Conservation (phyloP, 192 early-diverging fungal genomes). For the Coemansia sp. region DNA sequence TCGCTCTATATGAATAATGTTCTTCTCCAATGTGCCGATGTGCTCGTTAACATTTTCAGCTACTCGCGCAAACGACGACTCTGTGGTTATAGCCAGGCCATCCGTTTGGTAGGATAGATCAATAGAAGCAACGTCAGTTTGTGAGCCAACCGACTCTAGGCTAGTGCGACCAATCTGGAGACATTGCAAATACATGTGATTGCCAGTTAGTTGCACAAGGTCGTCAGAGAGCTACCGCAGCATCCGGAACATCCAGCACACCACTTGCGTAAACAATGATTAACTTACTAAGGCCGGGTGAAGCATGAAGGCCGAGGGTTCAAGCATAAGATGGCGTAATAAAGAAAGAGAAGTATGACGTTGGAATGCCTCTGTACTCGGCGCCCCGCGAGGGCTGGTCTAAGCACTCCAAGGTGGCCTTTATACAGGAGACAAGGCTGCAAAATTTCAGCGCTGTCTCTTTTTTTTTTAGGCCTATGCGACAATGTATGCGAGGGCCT, state of each 20-base stretch:
- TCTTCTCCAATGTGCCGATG: conserved; percentile 13
- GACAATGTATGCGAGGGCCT: conserved; percentile 5
- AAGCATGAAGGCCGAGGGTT: not conserved
- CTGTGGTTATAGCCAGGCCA: conserved; percentile 5
- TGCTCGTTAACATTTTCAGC: conserved; percentile 14
- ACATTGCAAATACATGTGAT: not conserved
- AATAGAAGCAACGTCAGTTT: conserved; percentile 1
- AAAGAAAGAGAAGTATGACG: not conserved
- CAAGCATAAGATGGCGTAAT: not conserved
- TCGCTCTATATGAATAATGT: conserved; percentile 22
- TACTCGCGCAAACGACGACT: conserved; percentile 16
- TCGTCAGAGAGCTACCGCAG: not conserved
- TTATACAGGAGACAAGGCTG: not conserved
- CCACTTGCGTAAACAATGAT: no score
- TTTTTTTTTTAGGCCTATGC: not conserved
- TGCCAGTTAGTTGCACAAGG: not conserved
- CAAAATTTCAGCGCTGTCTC: not conserved
- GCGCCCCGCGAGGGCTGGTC: not conserved
- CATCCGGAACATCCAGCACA: not conserved
- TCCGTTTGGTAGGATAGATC: conserved; percentile 9
- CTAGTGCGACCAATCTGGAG: conserved; percentile 1
- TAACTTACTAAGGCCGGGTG: conserved; percentile 1
- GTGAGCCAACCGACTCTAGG: conserved; percentile 1
- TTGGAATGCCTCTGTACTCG: not conserved
- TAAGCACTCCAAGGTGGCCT: not conserved